Evolutionary conservation across 805 yeast species (phyloP).

Genomic region (Lipomyces japonicus): DNA sequence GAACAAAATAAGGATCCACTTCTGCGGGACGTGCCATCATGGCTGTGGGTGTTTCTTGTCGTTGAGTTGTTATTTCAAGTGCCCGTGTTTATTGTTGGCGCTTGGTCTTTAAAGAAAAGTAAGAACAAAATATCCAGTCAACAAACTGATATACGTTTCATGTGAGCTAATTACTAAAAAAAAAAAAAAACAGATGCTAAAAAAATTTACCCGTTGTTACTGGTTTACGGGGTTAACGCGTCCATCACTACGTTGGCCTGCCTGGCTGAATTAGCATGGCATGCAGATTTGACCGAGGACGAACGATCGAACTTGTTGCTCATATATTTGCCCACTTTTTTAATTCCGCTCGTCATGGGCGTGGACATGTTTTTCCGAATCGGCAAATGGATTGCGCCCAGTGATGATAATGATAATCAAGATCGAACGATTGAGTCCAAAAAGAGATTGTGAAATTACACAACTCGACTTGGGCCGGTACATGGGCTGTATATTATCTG

Average conservation of each 20-base stretch:
- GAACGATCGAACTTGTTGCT: conserved; percentile 43
- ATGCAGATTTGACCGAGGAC: conserved; percentile 14
- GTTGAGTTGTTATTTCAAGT: conserved; percentile 72
- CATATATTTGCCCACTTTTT: conserved; percentile 66
- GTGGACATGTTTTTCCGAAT: conserved; percentile 41
- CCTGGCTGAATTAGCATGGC: conserved; percentile 35
- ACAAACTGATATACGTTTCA: conserved; percentile 9
- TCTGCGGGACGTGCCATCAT: conserved; percentile 53
- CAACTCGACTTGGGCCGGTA: too few relatives aligned
- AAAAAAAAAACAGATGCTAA: conserved; percentile 11
- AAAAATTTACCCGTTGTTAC: conserved; percentile 43
- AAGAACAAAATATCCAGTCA: too few relatives aligned
- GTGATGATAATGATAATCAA: neutral
- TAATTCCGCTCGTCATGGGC: conserved; percentile 59
- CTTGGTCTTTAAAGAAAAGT: conserved; percentile 37
- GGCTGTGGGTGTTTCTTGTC: conserved; percentile 71
- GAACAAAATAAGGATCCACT: conserved; percentile 67
- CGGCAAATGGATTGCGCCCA: neutral
- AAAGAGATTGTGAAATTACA: too few relatives aligned
- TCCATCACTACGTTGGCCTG: conserved; percentile 74
- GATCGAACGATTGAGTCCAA: neutral
- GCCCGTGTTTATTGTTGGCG: conserved; percentile 64
- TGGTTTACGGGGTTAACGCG: conserved; percentile 79
- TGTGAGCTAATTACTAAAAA: neutral
- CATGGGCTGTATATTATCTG: too few relatives aligned